Evolutionary conservation across 768 basidiomycete species (phyloP), one percentile per base, ranked within the genome.

Genomic region (Lactarius evosmus): DNA sequence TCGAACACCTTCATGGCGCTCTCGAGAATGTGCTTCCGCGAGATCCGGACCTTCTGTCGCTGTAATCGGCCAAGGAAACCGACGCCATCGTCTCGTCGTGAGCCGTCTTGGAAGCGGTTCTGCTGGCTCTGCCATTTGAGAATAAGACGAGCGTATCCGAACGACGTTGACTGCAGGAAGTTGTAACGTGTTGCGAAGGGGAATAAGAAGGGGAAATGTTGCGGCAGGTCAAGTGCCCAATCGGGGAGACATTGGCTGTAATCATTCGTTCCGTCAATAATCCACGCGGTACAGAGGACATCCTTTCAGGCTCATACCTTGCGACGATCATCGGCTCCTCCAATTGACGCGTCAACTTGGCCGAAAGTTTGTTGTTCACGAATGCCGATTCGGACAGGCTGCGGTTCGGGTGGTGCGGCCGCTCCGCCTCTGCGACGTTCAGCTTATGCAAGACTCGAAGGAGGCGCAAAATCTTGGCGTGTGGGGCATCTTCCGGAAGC

Each of bases 311-410:
- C 73, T 80, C 66, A 14, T 69, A 93, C 94, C 93, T 95, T 1
- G 96, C 97, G 50, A 99, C 95, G 67, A 99, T 97, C 94, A 98
- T 97, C 0, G 94, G 93, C 72, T 99, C 97, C 70, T 99, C 97
- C 49, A 99, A 75, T 73, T 98, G 97, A 38, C 97, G 84, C 14
- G 93, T 94, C n/a, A 99, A 82, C 75, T 99, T 99, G 11, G 97
- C 97, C 2, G 94, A 94, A 30, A 99, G 78, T 75, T 99, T 99
- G 78, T 97, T 98, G 74, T 98, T 99, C 66, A 98, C 85, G 73
- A 99, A 99, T 0, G 91, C 84, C 0, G 91, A 84, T 67, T 95
- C 93, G 2, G 87, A 78, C 19, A 97, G 78, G 65, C 80, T 81
- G 44, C 84, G 81, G 62, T 80, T 83, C 61, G 84, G 80, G 8